Evolutionary conservation across 345 rosid genomes (phyloP).

Genomic region (Linum tenue): DNA sequence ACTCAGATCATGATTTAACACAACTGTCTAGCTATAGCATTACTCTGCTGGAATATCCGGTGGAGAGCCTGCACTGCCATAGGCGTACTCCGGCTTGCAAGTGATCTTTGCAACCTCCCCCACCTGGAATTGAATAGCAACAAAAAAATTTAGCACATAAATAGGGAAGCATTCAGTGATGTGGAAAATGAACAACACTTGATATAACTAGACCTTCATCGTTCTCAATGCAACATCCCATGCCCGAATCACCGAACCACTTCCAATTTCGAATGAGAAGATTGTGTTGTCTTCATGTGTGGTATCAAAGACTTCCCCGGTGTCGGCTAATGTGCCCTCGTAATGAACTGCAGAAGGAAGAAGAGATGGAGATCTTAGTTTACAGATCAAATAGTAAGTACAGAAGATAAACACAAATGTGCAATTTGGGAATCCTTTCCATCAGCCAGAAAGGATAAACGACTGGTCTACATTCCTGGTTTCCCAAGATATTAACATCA

Average conservation of each 20-base stretch:
- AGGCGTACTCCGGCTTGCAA: conserved; percentile 92
- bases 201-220: conserved; percentile 53
- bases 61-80: conserved; percentile 79
- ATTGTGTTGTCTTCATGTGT: conserved; percentile 79
- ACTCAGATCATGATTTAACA: not conserved
- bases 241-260: conserved; percentile 70
- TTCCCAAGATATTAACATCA: too few species aligned
- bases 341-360: conserved; percentile 51
- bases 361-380: too few species aligned
- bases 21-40: not conserved
- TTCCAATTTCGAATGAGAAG: conserved; percentile 81
- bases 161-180: not conserved
- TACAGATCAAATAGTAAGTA: too few species aligned
- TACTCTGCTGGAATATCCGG: conserved; percentile 91
- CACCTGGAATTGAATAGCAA: conserved; percentile 37
- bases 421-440: too few species aligned
- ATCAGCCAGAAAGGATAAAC: too few species aligned
- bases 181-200: not conserved
- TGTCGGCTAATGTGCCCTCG: conserved; percentile 75
- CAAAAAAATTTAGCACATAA: not conserved
- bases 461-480: too few species aligned
- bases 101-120: conserved; percentile 92
- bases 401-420: too few species aligned
- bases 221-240: conserved; percentile 84
- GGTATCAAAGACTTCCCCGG: conserved; percentile 78